Evolutionary conservation across 768 basidiomycete species (phyloP).

Genomic region (Podaxis mareebaensis): DNA sequence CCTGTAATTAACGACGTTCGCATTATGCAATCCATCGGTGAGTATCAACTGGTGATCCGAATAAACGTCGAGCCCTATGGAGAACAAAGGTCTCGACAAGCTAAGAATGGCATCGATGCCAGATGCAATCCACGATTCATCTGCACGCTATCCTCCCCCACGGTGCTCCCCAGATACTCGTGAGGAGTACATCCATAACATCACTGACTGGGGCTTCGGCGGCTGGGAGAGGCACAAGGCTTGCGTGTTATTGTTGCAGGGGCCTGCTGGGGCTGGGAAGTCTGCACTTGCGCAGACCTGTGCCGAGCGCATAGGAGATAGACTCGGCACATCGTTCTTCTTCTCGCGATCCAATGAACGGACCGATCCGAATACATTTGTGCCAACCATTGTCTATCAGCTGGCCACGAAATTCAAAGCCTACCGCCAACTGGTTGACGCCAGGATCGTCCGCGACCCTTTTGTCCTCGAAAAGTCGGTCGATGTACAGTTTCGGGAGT

Average conservation of each 20-base stretch:
- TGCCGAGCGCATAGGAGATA: not conserved
- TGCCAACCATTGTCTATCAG: constrained; percentile 26
- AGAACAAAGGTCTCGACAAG: not conserved
- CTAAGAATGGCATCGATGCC: not conserved
- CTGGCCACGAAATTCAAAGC: constrained; percentile 13
- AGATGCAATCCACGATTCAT: not conserved
- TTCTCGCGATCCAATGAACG: not conserved
- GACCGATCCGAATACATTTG: constrained; percentile 8
- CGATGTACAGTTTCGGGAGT: not conserved
- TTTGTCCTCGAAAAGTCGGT: not conserved
- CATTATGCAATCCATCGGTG: too few relatives aligned
- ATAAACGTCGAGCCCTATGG: too few relatives aligned
- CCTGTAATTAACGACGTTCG: too few relatives aligned
- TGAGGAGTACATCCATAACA: not conserved
- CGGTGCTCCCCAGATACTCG: not conserved
- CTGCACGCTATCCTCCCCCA: not conserved
- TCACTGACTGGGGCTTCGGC: not conserved
- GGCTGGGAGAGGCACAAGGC: not conserved
- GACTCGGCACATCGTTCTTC: not conserved
- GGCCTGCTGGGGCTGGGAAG: not conserved
- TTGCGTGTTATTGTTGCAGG: not conserved
- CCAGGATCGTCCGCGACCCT: not conserved
- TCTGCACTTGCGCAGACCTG: not conserved
- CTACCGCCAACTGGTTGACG: not conserved
- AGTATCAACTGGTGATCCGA: too few relatives aligned